phyloP scores from a whole-genome alignment of 768 basidiomycete genomes.

The Krasilnikovozyma curviuscula region DNA sequence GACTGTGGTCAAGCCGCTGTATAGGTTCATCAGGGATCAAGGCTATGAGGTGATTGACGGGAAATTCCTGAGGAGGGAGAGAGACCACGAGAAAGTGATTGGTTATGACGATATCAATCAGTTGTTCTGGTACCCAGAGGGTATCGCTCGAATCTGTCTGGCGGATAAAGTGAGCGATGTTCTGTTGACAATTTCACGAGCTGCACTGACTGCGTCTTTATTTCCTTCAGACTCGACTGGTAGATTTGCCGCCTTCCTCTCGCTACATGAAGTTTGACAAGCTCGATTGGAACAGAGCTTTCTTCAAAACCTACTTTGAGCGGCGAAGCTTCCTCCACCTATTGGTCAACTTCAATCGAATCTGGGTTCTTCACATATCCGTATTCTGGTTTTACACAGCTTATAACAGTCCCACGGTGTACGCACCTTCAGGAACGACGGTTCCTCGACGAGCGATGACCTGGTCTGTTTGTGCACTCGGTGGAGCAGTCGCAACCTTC shows the following conservation, averaged over 20 bases:
- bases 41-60: slow-evolving; percentile 93
- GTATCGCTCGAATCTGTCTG: slow-evolving; percentile 76
- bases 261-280: slow-evolving; percentile 94
- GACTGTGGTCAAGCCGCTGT: slow-evolving; percentile 76
- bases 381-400: slow-evolving; percentile 93
- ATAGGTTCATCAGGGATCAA: slow-evolving; percentile 91
- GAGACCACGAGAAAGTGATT: slow-evolving; percentile 82
- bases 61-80: slow-evolving; percentile 79
- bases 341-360: slow-evolving; percentile 97
- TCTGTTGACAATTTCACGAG: neutral
- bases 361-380: slow-evolving; percentile 94
- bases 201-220: neutral
- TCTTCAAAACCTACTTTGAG: slow-evolving; percentile 98
- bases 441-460: slow-evolving; percentile 50
- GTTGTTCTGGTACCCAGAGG: slow-evolving; percentile 98
- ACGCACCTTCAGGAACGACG: slow-evolving; percentile 32
- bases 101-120: slow-evolving; percentile 99
- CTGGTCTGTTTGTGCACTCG: slow-evolving; percentile 85
- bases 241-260: slow-evolving; percentile 75
- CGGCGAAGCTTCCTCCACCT: slow-evolving; percentile 92
- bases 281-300: slow-evolving; percentile 86
- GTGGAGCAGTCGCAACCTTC: slow-evolving; percentile 81
- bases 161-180: slow-evolving; percentile 50
- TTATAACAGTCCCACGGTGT: slow-evolving; percentile 76
- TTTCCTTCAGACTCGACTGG: slow-evolving; percentile 51